Evolutionary conservation across 805 yeast species (phyloP).

Genomic region (Nakazawaea ernobii): DNA sequence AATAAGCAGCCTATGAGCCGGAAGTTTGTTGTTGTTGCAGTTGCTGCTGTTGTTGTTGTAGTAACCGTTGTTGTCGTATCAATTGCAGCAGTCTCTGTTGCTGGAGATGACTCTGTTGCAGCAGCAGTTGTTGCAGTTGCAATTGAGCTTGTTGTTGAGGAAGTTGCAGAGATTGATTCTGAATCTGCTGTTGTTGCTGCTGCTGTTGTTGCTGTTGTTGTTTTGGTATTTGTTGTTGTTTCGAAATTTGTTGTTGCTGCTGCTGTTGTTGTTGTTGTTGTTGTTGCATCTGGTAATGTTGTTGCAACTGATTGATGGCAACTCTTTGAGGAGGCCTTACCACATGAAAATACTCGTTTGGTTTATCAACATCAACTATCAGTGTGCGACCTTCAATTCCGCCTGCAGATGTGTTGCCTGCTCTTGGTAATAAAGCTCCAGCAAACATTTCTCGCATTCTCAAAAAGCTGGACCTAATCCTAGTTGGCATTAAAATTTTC

Average conservation of each 20-base stretch:
- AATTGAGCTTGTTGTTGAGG: constrained; percentile 6
- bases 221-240: not conserved
- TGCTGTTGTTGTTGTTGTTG: constrained; percentile 7
- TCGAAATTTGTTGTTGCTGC: too few species aligned
- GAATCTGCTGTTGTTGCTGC: constrained; percentile 1
- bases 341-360: constrained; percentile 56
- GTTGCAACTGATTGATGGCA: constrained; percentile 10
- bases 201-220: constrained; percentile 2
- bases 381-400: constrained; percentile 79
- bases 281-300: constrained; percentile 10
- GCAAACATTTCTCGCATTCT: constrained; percentile 95
- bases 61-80: constrained; percentile 9
- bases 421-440: constrained; percentile 66
- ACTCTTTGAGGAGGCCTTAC: constrained; percentile 44
- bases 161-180: constrained; percentile 4
- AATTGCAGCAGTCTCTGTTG: constrained; percentile 20
- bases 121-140: not conserved
- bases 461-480: constrained; percentile 66
- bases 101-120: constrained; percentile 8
- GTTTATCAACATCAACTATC: constrained; percentile 64
- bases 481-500: constrained; percentile 62
- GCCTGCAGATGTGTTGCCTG: constrained; percentile 54
- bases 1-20: not conserved
- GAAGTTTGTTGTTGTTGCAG: not conserved
- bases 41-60: not conserved